Evolutionary conservation across 1,139 yeast genomes (phyloP), one percentile per base, ranked within the genome.

Genomic region (Geotrichum fermentans): DNA sequence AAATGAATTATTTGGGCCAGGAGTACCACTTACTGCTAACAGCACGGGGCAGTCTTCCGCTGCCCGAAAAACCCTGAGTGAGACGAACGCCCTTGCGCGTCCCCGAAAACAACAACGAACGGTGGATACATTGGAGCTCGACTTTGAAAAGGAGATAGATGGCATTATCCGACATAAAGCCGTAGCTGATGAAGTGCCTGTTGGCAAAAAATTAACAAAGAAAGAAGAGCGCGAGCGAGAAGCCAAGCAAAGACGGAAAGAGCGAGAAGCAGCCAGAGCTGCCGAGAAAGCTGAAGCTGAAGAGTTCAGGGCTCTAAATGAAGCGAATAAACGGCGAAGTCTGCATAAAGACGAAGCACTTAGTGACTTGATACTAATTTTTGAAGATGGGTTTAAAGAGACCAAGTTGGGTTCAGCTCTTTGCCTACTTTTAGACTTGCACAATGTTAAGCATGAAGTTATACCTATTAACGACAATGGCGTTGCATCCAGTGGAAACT

Each of bases 261-360:
- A 26, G 10, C 16, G 28, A 29, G 43, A 40, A 48, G 26, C 48
- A 28, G 45, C 52, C 46, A 45, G 52, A 45, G 46, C 51, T 32
- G 41, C 51, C 42, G 43, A 52, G 28, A 45, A 46, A 36, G 49
- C 48, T 14, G 43, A 52, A 36, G 46, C 43, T 36, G 52, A 45
- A 33, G 45, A 24, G 4, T 43, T 40, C 13, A 26, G 39, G 35
- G 34, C 47, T 22, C 40, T 38, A 3, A 39, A 45, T 28, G 41
- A 38, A 4, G 47, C 40, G 10, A 47, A 47, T 29, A 20, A 36
- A 14, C 34, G 36, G 29, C 39, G 29, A n/a, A 34, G 37, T 16
- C 22, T 38, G 34, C 34, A 39, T n/a, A 17, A 24, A 14, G 40
- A 33, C n/a, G 47, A 43, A 4, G 35, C 40, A 10, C 24, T 42